Conservation (phyloP, 2,329 filamentous ascomycete genomes). For the Paraconiothyrium brasiliense region DNA sequence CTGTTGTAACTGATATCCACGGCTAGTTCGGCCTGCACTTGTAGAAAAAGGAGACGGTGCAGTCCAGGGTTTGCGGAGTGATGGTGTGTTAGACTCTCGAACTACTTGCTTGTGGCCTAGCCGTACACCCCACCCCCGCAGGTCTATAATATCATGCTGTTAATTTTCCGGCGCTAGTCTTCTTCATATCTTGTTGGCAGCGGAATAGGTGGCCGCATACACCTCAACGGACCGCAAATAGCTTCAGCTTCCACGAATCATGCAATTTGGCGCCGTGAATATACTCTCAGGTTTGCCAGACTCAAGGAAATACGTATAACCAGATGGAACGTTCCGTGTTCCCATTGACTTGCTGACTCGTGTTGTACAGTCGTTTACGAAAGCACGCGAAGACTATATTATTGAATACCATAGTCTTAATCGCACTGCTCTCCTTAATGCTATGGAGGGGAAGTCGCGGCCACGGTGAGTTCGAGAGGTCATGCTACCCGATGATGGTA, state of each 20-base stretch:
- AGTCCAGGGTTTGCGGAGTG: neutral
- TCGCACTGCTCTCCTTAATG: too few species aligned
- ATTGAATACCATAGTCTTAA: too few species aligned
- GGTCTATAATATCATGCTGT: neutral
- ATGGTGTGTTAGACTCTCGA: neutral
- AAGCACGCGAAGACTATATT: too few species aligned
- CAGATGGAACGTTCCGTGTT: too few species aligned
- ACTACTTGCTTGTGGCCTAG: neutral
- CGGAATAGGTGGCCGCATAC: neutral
- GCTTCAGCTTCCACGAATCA: neutral
- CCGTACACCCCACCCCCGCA: neutral
- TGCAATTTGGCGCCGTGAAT: neutral
- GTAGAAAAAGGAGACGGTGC: neutral
- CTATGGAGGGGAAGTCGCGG: too few species aligned
- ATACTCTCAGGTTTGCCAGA: neutral
- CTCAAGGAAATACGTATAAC: neutral
- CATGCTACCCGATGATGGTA: too few species aligned
- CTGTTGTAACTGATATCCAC: neutral
- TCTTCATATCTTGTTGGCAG: neutral
- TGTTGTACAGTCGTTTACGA: too few species aligned
- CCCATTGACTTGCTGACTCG: too few species aligned
- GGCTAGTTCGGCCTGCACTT: neutral
- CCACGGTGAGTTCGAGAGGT: too few species aligned
- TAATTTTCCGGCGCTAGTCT: conserved; percentile 1
- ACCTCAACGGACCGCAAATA: neutral